A percentile compares a stretch with the other conserved stretches of the same genome.
Evolutionary conservation across 768 basidiomycete species (phyloP).

Genomic region (Filobasidium wieringae): DNA sequence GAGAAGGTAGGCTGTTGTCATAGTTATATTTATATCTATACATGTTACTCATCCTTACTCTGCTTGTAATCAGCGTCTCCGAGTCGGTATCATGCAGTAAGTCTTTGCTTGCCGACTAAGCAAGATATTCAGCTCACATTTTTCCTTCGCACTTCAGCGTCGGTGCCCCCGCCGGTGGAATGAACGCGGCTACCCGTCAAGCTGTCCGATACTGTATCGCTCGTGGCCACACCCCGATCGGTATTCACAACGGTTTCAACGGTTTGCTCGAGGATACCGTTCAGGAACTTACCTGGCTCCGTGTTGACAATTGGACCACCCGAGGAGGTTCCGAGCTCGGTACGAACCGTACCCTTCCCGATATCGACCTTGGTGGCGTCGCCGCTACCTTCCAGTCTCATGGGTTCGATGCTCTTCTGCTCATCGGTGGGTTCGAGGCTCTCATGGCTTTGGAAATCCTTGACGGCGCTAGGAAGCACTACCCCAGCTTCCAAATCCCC

Average conservation of each 20-base stretch:
- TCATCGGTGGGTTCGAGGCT: constrained; percentile 95
- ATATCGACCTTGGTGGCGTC: constrained; percentile 71
- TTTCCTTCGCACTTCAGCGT: constrained; percentile 46
- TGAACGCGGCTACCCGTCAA: constrained; percentile 95
- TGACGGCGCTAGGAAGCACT: constrained; percentile 65
- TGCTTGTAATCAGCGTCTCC: constrained; percentile 24
- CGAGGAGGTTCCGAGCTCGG: constrained; percentile 96
- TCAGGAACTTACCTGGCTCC: constrained; percentile 80
- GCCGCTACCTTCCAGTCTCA: constrained; percentile 86
- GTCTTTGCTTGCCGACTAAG: constrained; percentile 18
- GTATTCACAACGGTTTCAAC: constrained; percentile 88
- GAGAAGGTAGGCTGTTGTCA: constrained; percentile 18
- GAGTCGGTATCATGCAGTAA: constrained; percentile 42
- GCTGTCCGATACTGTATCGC: constrained; percentile 84
- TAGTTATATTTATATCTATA: neutral
- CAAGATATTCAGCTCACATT: neutral
- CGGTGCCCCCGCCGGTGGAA: constrained; percentile 94
- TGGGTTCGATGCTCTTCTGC: constrained; percentile 60
- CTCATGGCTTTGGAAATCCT: constrained; percentile 67
- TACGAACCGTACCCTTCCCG: constrained; percentile 82
- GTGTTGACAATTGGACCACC: constrained; percentile 90
- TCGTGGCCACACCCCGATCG: constrained; percentile 85
- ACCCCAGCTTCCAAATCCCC: constrained; percentile 88
- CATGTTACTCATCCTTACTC: constrained; percentile 10
- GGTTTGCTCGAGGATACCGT: constrained; percentile 85